Evolutionary conservation across 225 moss, liverwort and hornwort genomes (phyloP), one percentile per base, ranked within the genome.

Genomic region (Pseudoscleropodium purum): DNA sequence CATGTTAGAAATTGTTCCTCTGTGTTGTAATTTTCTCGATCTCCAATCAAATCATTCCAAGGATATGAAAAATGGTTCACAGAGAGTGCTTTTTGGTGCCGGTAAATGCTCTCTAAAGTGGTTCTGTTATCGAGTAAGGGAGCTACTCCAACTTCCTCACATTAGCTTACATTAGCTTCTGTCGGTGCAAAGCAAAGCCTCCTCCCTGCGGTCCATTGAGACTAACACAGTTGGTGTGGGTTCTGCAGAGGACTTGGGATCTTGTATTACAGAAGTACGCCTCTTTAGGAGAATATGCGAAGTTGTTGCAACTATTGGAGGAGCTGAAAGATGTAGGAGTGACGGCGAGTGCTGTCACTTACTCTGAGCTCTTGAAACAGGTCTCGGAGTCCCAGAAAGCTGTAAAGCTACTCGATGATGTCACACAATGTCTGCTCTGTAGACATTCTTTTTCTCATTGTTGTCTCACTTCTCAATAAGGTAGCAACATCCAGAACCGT

Each of bases 191-290:
- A n/a, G 16, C 79, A 57, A 54, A 56, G n/a, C 56, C 56, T 79
- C 56, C 25, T 57, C 10, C 37, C 6, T 56, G 56, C 13, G 4
- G 79, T 90, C 45, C 37, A 82, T 52, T 39, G 45, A 83, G 79
- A 87, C 89, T 88, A n/a, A n/a, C 45, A 91, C 62, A 64, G 68
- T 68, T 91, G 81, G 62, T 39, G 66, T 88, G 43, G 80, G 62
- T 84, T 88, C 21, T 85, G 88, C 94, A 97, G 96, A 93, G 89
- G 41, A 90, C 92, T 75, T 97, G 96, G 96, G 94, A 97, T 88
- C 36, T 90, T 33, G 84, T 97, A 39, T 77, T 97, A 52, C 93
- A 93, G 74, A 94, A 93, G 81, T 93, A 88, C 47, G 90, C 90
- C 56, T 91, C 93, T 62, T 90, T 90, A 60, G n/a, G n/a, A n/a